phyloP scores from a whole-genome alignment of 139 green algal species.

The Chlamydomonas sphaeroides region DNA sequence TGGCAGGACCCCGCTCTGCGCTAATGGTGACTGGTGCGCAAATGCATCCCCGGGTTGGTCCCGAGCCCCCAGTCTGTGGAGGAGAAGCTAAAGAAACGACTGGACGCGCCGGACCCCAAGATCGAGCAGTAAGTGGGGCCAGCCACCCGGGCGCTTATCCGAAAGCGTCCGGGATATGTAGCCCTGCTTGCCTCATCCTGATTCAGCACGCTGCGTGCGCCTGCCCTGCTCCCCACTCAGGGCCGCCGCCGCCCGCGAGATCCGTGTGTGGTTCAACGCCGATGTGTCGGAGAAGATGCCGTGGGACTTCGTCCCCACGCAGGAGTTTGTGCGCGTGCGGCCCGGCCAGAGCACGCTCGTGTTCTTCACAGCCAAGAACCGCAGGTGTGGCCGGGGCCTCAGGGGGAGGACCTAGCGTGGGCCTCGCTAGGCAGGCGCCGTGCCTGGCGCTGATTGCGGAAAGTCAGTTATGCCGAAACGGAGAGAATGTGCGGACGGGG shows the following conservation, averaged over 20 bases:
- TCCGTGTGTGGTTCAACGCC: constrained; percentile 91
- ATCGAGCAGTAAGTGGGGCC: constrained; percentile 51
- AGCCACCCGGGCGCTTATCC: no score
- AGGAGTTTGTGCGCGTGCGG: constrained; percentile 70
- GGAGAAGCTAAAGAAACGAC: constrained; percentile 76
- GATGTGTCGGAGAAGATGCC: constrained; percentile 91
- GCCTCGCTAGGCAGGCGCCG: no score
- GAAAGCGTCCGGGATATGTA: no score
- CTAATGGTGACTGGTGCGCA: no score
- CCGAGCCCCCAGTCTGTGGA: constrained; percentile 69
- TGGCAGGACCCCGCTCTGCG: no score
- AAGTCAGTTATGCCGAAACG: no score
- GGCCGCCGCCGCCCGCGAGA: constrained; percentile 66
- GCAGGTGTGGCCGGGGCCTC: constrained; percentile 51
- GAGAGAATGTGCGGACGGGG: no score
- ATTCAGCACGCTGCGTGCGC: no score
- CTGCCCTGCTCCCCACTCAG: constrained; percentile 39
- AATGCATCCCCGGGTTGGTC: no score
- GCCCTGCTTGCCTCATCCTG: no score
- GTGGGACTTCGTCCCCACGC: constrained; percentile 93
- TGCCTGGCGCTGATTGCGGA: no score
- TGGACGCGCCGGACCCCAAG: constrained; percentile 64
- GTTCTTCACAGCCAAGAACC: constrained; percentile 96
- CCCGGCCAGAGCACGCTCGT: constrained; percentile 95
- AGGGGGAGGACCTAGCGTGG: no score